Percentiles rank a stretch among this genome's conserved stretches.
Conservation (phyloP, 495 filamentous ascomycete species). For the Tuber aestivum region DNA sequence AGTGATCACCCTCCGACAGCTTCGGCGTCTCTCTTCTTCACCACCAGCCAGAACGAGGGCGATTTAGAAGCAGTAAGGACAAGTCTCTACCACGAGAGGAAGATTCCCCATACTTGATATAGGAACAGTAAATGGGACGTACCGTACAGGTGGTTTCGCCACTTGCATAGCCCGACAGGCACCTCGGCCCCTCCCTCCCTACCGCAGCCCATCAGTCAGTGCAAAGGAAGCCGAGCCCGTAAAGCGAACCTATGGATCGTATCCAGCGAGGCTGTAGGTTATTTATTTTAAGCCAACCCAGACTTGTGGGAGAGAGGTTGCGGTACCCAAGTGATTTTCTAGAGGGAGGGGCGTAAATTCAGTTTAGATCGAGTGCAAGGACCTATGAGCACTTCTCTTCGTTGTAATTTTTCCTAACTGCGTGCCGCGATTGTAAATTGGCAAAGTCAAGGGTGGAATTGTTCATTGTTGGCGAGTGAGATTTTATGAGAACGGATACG, state of each 20-base stretch:
- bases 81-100: conserved; percentile 47
- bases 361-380: background rate
- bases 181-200: no score
- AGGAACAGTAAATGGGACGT: conserved; percentile 41
- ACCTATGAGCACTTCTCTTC: background rate
- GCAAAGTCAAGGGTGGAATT: no score
- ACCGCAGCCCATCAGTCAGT: no score
- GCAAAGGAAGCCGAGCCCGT: no score
- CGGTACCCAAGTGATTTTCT: background rate
- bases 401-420: background rate
- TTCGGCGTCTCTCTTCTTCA: no score
- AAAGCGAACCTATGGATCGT: conserved; percentile 13
- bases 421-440: no score
- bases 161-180: no score
- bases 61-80: conserved; percentile 50
- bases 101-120: conserved; percentile 49
- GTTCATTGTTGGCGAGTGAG: background rate
- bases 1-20: no score
- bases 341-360: background rate
- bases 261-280: conserved; percentile 18
- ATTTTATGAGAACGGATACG: background rate
- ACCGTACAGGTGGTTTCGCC: no score
- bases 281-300: conserved; percentile 35
- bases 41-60: conserved; percentile 43
- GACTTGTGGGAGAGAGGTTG: no score